phyloP scores from a whole-genome alignment of 139 green algal species.

The Chlorella sp. region DNA sequence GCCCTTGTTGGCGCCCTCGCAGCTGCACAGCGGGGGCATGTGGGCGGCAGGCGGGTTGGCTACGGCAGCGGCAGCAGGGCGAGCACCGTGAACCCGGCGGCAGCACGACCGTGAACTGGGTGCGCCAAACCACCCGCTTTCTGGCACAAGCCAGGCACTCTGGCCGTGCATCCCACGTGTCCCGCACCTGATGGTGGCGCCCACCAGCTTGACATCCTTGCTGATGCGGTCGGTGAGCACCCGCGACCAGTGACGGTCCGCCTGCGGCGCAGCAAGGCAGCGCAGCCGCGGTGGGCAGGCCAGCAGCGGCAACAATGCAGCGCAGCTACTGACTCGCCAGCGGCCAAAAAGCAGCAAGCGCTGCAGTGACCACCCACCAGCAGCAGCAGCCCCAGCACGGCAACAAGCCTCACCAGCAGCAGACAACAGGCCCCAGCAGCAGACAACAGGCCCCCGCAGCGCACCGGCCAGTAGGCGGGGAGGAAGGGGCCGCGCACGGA shows the following conservation, averaged over 20 bases:
- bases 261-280: not conserved
- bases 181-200: constrained; percentile 30
- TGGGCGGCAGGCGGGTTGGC: not conserved
- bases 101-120: too few relatives aligned
- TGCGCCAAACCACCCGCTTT: too few relatives aligned
- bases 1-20: constrained; percentile 35
- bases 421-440: too few relatives aligned
- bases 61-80: not conserved
- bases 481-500: constrained; percentile 51
- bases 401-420: too few relatives aligned
- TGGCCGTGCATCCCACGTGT: not conserved
- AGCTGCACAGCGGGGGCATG: constrained; percentile 24
- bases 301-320: too few relatives aligned
- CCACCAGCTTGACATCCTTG: constrained; percentile 26
- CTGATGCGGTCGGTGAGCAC: constrained; percentile 21
- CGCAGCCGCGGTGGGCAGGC: not conserved
- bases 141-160: not conserved
- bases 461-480: constrained; percentile 48
- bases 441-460: not conserved
- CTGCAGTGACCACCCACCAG: too few relatives aligned
- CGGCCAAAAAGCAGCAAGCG: too few relatives aligned
- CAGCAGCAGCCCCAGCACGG: too few relatives aligned
- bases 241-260: constrained; percentile 23
- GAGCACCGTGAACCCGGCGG: too few relatives aligned
- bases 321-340: too few relatives aligned